Base-by-base conservation (phyloP, 1,284 basidiomycete genomes). In the Ceratobasidium sp. region DNA sequence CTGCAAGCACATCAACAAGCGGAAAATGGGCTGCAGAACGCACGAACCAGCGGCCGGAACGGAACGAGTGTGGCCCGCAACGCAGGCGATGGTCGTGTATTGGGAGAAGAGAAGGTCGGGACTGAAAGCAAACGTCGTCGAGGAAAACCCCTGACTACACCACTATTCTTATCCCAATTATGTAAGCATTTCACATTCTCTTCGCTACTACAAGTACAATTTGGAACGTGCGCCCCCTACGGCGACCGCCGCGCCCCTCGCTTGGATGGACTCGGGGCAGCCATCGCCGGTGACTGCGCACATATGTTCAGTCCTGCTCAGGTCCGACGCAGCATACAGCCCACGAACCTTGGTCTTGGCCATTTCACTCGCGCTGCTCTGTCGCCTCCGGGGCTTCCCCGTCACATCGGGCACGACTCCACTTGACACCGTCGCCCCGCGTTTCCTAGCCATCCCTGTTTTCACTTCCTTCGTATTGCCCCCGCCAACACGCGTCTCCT, bases 81-180 rank as follows among this genome's bases (percentile, higher is more conserved):
- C 46, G 46, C 46, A 50, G 46, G 46, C 46, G n/a, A n/a, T n/a
- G n/a, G n/a, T n/a, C n/a, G n/a, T n/a, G n/a, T n/a, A n/a, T n/a
- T n/a, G n/a, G n/a, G 12, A n/a, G 46, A 6, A 12, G 59, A 62
- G 18, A 30, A 45, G 26, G 45, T 12, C 32, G 46, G 34, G 53
- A 34, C 46, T 23, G 43, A 45, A 50, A 32, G 43, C 26, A 41
- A 62, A 48, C 18, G 48, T 50, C 61, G 61, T 52, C 36, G 36
- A 30, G 48, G 14, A 55, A 55, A 55, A 45, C 61, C 61, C 61
- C 61, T 65, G 61, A 65, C 61, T 36, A 45, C 46, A 50, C 3
- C n/a, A 39, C 3, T 65, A 65, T 65, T 65, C 45, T 65, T 65
- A 65, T 65, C 48, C 61, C 45, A n/a, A 23, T 52, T 39, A 39